Conservation (phyloP, 805 yeast species). For the Ogataea zsoltii region DNA sequence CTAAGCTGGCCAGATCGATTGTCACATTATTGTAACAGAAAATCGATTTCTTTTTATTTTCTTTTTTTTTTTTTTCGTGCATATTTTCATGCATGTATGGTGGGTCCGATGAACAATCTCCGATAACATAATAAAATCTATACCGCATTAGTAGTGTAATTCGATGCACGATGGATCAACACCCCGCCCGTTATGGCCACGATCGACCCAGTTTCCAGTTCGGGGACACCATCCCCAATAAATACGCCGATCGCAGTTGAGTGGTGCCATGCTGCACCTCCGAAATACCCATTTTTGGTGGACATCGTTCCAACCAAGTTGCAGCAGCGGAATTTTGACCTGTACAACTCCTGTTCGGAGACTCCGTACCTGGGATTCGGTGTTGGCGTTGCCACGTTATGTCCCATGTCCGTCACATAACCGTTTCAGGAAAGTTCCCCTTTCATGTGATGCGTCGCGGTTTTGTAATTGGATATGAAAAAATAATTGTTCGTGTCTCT, state of each 20-base stretch:
- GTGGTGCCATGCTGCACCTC: not conserved
- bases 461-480: not conserved
- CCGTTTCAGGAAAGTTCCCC: not conserved
- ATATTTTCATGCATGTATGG: not conserved
- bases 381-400: too few relatives aligned
- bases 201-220: not conserved
- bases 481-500: not conserved
- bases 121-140: not conserved
- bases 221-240: not conserved
- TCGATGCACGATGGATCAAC: not conserved
- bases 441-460: constrained; percentile 2
- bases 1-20: constrained; percentile 1
- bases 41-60: too few relatives aligned
- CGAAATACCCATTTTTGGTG: too few relatives aligned
- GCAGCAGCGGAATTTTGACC: too few relatives aligned
- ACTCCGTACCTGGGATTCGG: too few relatives aligned
- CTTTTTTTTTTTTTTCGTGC: not conserved
- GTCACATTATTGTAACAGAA: constrained; percentile 4
- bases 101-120: not conserved
- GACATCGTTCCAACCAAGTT: too few relatives aligned
- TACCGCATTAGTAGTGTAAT: not conserved
- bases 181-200: not conserved
- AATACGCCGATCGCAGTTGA: not conserved
- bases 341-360: too few relatives aligned
- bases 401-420: not conserved